Conservation (phyloP, 768 basidiomycete genomes). For the Boletus sp. region DNA sequence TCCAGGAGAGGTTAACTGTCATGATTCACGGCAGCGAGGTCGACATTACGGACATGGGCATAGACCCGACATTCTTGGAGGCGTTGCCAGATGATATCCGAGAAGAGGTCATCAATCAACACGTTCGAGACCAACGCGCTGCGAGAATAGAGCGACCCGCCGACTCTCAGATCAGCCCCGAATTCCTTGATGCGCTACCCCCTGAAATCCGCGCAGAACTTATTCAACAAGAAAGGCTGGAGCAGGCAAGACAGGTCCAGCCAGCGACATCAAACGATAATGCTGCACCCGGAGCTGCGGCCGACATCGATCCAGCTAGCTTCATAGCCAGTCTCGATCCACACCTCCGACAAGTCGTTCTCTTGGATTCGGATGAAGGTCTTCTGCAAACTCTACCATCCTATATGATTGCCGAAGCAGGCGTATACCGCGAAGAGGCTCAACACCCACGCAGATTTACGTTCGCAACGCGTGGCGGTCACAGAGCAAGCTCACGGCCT, state of each 20-base stretch:
- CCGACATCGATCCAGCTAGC: constrained; percentile 83
- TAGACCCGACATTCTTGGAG: constrained; percentile 97
- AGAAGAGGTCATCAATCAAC: constrained; percentile 96
- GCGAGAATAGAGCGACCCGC: constrained; percentile 69
- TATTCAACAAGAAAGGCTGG: constrained; percentile 89
- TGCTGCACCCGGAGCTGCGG: constrained; percentile 40
- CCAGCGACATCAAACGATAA: constrained; percentile 31
- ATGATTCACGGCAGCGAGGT: constrained; percentile 89
- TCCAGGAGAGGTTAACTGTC: constrained; percentile 75
- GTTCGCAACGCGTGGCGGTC: constrained; percentile 31
- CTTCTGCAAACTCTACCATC: constrained; percentile 80
- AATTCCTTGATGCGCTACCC: constrained; percentile 95
- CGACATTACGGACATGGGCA: constrained; percentile 98
- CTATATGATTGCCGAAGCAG: constrained; percentile 84
- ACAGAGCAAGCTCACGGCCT: constrained; percentile 25
- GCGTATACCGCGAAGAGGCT: constrained; percentile 61
- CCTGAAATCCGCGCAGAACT: constrained; percentile 97
- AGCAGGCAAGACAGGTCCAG: constrained; percentile 60
- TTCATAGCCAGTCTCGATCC: constrained; percentile 94
- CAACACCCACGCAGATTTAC: constrained; percentile 35
- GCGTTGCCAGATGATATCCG: constrained; percentile 98
- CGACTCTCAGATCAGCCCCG: constrained; percentile 88
- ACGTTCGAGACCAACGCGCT: constrained; percentile 87
- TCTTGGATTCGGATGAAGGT: constrained; percentile 84
- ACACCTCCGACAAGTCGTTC: constrained; percentile 83